Evolutionary conservation across 495 filamentous ascomycete genomes (phyloP).

Genomic region (Extremus antarcticus): DNA sequence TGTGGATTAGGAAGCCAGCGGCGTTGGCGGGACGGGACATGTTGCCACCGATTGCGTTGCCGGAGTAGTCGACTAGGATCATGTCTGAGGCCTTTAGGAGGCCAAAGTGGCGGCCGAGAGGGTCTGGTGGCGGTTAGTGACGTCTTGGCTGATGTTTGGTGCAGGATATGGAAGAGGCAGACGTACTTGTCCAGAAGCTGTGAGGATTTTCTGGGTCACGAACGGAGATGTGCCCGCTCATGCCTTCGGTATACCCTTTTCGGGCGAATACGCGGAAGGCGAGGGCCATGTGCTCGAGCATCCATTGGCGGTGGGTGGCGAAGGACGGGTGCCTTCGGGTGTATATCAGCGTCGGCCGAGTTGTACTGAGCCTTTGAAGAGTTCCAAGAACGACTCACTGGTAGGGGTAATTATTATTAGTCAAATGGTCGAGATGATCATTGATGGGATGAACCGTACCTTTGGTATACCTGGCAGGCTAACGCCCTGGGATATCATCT

Average conservation of each 20-base stretch:
- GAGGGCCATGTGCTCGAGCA: conserved; percentile 47
- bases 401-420: neutral
- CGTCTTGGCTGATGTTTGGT: conserved; percentile 23
- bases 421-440: neutral
- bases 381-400: neutral
- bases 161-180: neutral
- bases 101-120: conserved; percentile 30
- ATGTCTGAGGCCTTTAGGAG: conserved; percentile 31
- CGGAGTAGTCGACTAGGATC: conserved; percentile 32
- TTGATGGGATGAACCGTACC: conserved; percentile 4
- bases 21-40: conserved; percentile 29
- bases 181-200: conserved; percentile 52
- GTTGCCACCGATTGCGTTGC: conserved; percentile 32
- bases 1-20: conserved; percentile 33
- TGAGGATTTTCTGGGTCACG: conserved; percentile 49
- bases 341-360: conserved; percentile 2
- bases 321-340: conserved; percentile 23
- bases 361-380: neutral
- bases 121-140: conserved; percentile 33
- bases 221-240: conserved; percentile 54
- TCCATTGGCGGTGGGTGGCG: conserved; percentile 34
- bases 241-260: conserved; percentile 52
- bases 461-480: conserved; percentile 23
- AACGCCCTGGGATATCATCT: conserved; percentile 30
- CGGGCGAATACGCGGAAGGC: conserved; percentile 49